Conservation (phyloP, 441 rosid genomes). For the Mallotus japonicus region DNA sequence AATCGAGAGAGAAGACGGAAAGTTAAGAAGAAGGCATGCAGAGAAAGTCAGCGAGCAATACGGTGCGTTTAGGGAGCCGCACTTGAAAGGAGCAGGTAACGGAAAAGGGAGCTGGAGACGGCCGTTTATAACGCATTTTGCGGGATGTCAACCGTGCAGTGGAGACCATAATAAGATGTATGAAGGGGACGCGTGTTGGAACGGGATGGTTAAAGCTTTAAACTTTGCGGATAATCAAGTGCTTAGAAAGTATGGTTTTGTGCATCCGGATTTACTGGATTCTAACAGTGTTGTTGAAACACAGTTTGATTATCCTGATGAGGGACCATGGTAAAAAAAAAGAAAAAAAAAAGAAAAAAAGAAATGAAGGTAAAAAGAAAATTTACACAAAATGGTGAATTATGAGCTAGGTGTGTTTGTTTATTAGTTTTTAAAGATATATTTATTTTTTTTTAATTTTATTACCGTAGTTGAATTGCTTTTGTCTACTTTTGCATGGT, state of each 20-base stretch:
- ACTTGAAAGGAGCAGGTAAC: constrained; percentile 45
- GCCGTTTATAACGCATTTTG: constrained; percentile 82
- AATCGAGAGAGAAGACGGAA: constrained; percentile 45
- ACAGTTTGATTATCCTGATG: constrained; percentile 70
- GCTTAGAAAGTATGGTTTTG: constrained; percentile 58
- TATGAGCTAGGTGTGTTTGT: not conserved
- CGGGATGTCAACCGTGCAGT: constrained; percentile 92
- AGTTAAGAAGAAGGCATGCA: constrained; percentile 67
- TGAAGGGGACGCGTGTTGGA: constrained; percentile 62
- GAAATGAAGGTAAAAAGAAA: too few relatives aligned
- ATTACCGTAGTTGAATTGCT: too few relatives aligned
- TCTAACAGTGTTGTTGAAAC: constrained; percentile 48
- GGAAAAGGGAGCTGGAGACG: constrained; percentile 63
- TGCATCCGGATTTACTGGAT: constrained; percentile 54
- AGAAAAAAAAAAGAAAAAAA: not conserved
- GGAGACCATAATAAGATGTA: constrained; percentile 66
- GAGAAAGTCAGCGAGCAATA: constrained; percentile 84
- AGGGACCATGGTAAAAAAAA: constrained; percentile 38
- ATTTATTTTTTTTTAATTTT: too few relatives aligned
- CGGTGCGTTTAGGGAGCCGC: constrained; percentile 53
- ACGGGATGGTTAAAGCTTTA: constrained; percentile 65
- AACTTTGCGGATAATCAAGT: constrained; percentile 91
- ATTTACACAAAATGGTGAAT: not conserved
- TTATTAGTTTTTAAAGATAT: not conserved
- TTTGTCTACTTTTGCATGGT: too few relatives aligned